Evolutionary conservation across 2,329 filamentous ascomycete species (phyloP).

Genomic region (Lecanosticta acicola): DNA sequence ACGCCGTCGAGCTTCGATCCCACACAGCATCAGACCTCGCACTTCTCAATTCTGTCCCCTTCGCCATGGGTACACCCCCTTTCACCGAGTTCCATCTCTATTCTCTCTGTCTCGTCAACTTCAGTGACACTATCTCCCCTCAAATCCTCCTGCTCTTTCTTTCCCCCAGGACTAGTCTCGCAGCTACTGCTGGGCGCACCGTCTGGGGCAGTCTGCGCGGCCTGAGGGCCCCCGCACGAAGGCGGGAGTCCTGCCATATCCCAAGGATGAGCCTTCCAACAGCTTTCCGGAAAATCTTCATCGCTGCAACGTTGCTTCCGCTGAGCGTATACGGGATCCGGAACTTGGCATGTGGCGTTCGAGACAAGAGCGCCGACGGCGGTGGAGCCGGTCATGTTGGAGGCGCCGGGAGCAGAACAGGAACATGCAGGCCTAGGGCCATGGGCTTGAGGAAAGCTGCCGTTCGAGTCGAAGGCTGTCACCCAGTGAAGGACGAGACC

Average conservation of each 20-base stretch:
- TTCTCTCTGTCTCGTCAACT: no score
- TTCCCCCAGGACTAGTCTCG: neutral
- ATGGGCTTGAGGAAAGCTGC: constrained; percentile 1
- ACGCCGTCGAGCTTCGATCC: no score
- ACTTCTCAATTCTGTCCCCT: no score
- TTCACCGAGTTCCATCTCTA: no score
- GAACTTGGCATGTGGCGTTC: constrained; percentile 5
- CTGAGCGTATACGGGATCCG: neutral
- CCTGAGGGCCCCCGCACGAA: no score
- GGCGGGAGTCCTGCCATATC: neutral
- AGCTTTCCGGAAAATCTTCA: constrained; percentile 15
- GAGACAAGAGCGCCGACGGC: neutral
- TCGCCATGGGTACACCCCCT: no score
- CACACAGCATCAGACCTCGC: no score
- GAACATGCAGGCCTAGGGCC: constrained; percentile 8
- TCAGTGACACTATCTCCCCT: neutral
- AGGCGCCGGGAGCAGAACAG: constrained; percentile 1
- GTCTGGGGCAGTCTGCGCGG: no score
- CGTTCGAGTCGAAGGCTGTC: constrained; percentile 10
- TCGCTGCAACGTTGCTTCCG: constrained; percentile 2
- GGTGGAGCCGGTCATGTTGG: neutral
- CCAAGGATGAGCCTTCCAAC: constrained; percentile 13
- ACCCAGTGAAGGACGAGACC: constrained; percentile 15
- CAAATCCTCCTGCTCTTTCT: neutral
- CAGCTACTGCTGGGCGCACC: no score